A percentile compares a stretch with the other conserved stretches of the same genome.
Evolutionary conservation across 1,284 basidiomycete genomes (phyloP).

Genomic region (Melampsora americana): DNA sequence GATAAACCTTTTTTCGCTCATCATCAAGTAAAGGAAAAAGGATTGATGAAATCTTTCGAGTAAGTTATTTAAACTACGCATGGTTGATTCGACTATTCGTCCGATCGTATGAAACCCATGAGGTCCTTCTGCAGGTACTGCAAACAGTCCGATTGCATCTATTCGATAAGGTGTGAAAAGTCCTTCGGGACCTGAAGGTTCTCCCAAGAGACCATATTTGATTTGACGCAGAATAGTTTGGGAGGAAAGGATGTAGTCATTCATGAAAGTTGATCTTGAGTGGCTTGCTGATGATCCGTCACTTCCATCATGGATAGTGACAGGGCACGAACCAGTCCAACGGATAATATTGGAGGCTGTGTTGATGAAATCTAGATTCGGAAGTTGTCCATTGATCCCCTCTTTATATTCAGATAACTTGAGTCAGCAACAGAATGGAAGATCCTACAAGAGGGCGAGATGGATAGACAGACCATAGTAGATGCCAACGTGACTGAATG

Average conservation of each 20-base stretch:
- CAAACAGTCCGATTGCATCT: constrained; percentile 87
- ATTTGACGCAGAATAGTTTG: constrained; percentile 67
- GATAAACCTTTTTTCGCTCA: constrained; percentile 70
- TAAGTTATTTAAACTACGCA: constrained; percentile 85
- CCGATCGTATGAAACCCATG: constrained; percentile 93
- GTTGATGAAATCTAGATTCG: constrained; percentile 93
- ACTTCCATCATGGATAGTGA: constrained; percentile 10
- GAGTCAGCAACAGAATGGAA: background rate
- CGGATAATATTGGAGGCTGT: constrained; percentile 71
- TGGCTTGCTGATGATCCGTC: background rate
- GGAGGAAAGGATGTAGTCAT: constrained; percentile 61
- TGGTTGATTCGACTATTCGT: constrained; percentile 74
- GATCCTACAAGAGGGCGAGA: background rate
- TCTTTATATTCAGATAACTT: constrained; percentile 60
- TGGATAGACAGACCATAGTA: constrained; percentile 70
- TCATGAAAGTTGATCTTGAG: background rate
- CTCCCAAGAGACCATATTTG: constrained; percentile 66
- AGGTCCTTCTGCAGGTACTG: constrained; percentile 78
- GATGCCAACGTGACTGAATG: constrained; percentile 85
- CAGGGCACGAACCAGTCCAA: constrained; percentile 59
- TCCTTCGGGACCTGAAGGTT: constrained; percentile 56
- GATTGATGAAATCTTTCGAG: constrained; percentile 90
- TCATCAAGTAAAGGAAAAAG: constrained; percentile 88
- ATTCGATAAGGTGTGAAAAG: constrained; percentile 71
- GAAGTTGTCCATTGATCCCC: constrained; percentile 87